These are phyloP conservation scores for Fusarium subtropicale DNA, from an alignment of 2,329 filamentous ascomycete genomes.

Conservation along the genomic window DNA sequence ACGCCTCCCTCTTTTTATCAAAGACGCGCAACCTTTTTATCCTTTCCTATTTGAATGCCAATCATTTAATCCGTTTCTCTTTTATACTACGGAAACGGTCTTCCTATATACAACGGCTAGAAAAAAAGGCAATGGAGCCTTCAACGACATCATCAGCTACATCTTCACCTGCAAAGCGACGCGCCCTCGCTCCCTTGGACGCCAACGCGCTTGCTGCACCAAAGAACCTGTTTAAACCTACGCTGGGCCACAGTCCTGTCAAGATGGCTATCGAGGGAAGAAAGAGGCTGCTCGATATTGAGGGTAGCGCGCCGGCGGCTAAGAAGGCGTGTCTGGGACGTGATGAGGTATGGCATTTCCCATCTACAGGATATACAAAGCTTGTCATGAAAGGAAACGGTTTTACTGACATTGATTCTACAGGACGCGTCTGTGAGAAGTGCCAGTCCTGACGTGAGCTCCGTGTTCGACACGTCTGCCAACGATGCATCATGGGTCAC, in stretches of 20 bases:
- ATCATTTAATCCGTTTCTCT: neutral
- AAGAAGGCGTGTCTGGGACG: slow-evolving; percentile 53
- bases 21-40: neutral
- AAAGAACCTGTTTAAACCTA: slow-evolving; percentile 43
- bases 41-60: neutral
- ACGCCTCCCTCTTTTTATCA: slow-evolving; percentile 9
- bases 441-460: slow-evolving; percentile 58
- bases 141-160: slow-evolving; percentile 31
- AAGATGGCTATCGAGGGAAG: slow-evolving; percentile 46
- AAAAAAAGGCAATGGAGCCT: slow-evolving; percentile 39
- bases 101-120: neutral
- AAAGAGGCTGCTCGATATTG: slow-evolving; percentile 45
- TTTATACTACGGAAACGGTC: neutral
- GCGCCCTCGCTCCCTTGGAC: slow-evolving; percentile 61
- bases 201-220: slow-evolving; percentile 56
- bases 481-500: slow-evolving; percentile 63
- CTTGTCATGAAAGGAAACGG: neutral
- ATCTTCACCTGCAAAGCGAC: slow-evolving; percentile 59
- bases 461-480: slow-evolving; percentile 62
- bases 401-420: slow-evolving; percentile 5
- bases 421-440: slow-evolving; percentile 49
- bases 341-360: slow-evolving; percentile 46
- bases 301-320: slow-evolving; percentile 40
- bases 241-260: slow-evolving; percentile 41
- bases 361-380: neutral